These are phyloP conservation scores for Fusarium domesticum DNA, from an alignment of 2,329 filamentous ascomycete genomes.

Conservation along the genomic window DNA sequence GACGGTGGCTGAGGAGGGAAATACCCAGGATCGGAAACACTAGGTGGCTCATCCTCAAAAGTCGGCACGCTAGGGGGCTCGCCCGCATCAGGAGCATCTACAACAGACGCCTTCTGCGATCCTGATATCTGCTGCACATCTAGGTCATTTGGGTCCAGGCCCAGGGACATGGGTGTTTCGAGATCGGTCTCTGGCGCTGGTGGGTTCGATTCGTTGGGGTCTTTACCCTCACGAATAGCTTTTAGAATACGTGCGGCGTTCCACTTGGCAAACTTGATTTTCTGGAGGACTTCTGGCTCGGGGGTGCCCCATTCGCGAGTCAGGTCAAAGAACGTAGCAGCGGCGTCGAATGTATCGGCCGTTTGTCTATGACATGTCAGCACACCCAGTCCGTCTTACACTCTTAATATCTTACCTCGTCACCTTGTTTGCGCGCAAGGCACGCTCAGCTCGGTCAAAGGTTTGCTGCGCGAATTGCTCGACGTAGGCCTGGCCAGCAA, in stretches of 20 bases:
- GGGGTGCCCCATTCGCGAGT: slow-evolving; percentile 77
- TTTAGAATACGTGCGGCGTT: slow-evolving; percentile 88
- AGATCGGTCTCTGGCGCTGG: slow-evolving; percentile 51
- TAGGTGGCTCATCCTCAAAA: slow-evolving; percentile 27
- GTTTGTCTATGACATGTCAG: slow-evolving; percentile 64
- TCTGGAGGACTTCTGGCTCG: slow-evolving; percentile 73
- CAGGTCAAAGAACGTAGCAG: slow-evolving; percentile 87
- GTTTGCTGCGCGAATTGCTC: slow-evolving; percentile 92
- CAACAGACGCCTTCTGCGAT: slow-evolving; percentile 45
- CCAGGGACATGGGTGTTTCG: slow-evolving; percentile 33
- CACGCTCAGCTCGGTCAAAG: slow-evolving; percentile 78
- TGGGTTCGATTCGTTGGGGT: slow-evolving; percentile 90
- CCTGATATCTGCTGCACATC: slow-evolving; percentile 53
- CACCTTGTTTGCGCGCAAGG: slow-evolving; percentile 77
- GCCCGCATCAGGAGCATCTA: slow-evolving; percentile 51
- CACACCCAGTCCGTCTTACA: background rate
- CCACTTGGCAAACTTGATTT: slow-evolving; percentile 96
- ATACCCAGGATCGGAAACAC: slow-evolving; percentile 30
- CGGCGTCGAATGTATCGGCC: slow-evolving; percentile 88
- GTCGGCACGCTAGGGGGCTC: slow-evolving; percentile 30
- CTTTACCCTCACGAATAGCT: slow-evolving; percentile 83
- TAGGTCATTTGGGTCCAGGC: slow-evolving; percentile 61
- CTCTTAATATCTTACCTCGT: slow-evolving; percentile 56
- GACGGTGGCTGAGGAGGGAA: slow-evolving; percentile 30
- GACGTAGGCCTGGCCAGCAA: slow-evolving; percentile 84